Evolutionary conservation across 2,329 filamentous ascomycete species (phyloP).

Genomic region (Canariomyces notabilis): DNA sequence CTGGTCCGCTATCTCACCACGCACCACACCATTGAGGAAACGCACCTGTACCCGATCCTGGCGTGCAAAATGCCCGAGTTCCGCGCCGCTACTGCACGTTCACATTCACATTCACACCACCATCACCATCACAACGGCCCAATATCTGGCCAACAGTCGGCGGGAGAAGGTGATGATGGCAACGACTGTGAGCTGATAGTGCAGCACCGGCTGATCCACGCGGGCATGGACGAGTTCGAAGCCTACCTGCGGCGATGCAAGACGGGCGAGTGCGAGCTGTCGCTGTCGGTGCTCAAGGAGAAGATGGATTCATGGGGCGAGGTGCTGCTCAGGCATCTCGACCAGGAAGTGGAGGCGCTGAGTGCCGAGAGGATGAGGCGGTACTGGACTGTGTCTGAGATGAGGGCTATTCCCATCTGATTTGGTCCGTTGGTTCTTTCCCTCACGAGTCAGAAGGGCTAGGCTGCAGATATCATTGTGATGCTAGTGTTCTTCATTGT

Average conservation of each 20-base stretch:
- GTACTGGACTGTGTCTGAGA: slow-evolving; percentile 75
- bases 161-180: slow-evolving; percentile 20
- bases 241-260: slow-evolving; percentile 60
- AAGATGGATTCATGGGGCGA: slow-evolving; percentile 74
- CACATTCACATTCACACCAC: no score
- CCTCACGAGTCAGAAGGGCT: no score
- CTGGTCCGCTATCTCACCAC: slow-evolving; percentile 66
- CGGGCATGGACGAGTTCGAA: slow-evolving; percentile 63
- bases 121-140: slow-evolving; percentile 21
- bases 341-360: slow-evolving; percentile 74
- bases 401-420: slow-evolving; percentile 65
- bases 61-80: slow-evolving; percentile 78
- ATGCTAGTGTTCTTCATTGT: no score
- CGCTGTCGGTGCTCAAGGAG: slow-evolving; percentile 55
- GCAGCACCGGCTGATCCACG: slow-evolving; percentile 76
- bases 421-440: no score
- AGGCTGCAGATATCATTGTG: no score
- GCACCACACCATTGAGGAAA: slow-evolving; percentile 82
- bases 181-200: slow-evolving; percentile 57
- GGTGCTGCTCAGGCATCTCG: slow-evolving; percentile 77
- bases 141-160: slow-evolving; percentile 1
- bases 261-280: slow-evolving; percentile 56
- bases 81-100: slow-evolving; percentile 35
- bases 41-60: slow-evolving; percentile 72
- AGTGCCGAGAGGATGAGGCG: slow-evolving; percentile 82